Percentiles rank a stretch among this genome's conserved stretches.
Evolutionary conservation across 2,329 filamentous ascomycete species (phyloP).

Genomic region (Xylaria polymorpha): DNA sequence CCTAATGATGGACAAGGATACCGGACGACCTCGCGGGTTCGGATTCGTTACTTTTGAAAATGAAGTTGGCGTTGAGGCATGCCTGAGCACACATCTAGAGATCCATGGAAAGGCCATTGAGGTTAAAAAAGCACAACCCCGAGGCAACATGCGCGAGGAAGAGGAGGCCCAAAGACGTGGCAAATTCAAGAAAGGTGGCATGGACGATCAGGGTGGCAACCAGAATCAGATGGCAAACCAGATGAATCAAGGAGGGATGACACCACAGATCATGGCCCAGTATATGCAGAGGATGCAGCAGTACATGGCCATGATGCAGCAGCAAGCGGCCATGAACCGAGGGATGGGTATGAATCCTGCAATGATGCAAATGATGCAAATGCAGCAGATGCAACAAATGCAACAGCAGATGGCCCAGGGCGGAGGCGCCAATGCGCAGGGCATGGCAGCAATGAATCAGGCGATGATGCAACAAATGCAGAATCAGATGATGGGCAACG

Average conservation of each 20-base stretch:
- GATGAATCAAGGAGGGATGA: slow-evolving; percentile 71
- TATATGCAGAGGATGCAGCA: slow-evolving; percentile 99
- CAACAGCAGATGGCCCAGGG: slow-evolving; percentile 60
- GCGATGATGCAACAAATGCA: slow-evolving; percentile 70
- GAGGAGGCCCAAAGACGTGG: slow-evolving; percentile 76
- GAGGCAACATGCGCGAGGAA: slow-evolving; percentile 93
- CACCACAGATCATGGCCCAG: slow-evolving; percentile 96
- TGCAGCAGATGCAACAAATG: slow-evolving; percentile 79
- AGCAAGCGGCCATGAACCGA: slow-evolving; percentile 87
- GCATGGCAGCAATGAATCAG: slow-evolving; percentile 60
- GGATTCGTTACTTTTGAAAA: slow-evolving; percentile 99
- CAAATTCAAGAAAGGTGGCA: slow-evolving; percentile 68
- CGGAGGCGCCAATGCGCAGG: slow-evolving; percentile 51
- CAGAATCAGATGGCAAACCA: slow-evolving; percentile 49
- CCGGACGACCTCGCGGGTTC: slow-evolving; percentile 93
- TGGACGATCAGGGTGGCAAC: slow-evolving; percentile 52
- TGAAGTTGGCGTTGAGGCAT: slow-evolving; percentile 92
- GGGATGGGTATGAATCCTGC: slow-evolving; percentile 77
- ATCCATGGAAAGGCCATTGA: slow-evolving; percentile 97
- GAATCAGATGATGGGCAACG: slow-evolving; percentile 52
- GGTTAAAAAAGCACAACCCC: slow-evolving; percentile 96
- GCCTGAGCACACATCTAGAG: slow-evolving; percentile 83
- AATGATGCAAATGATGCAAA: slow-evolving; percentile 81
- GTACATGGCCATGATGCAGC: slow-evolving; percentile 95
- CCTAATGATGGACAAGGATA: slow-evolving; percentile 99